A percentile compares a stretch with the other conserved stretches of the same genome.
Evolutionary conservation across 2,329 filamentous ascomycete genomes (phyloP).

Genomic region (Tolypocladium sp.): DNA sequence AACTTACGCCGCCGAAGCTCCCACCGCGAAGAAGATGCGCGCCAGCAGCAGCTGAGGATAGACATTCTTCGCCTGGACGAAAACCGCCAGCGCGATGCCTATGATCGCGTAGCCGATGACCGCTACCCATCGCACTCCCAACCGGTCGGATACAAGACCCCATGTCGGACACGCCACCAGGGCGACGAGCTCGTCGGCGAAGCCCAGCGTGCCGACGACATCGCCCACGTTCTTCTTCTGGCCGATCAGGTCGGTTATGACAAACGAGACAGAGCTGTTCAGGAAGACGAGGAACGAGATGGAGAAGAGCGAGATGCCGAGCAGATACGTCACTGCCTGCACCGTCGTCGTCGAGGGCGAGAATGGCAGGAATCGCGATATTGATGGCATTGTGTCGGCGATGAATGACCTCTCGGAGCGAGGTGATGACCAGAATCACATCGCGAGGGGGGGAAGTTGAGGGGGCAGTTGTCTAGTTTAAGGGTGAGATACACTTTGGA

Average conservation of each 20-base stretch:
- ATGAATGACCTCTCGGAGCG: conserved; percentile 2
- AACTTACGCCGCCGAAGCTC: conserved; percentile 74
- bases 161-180: conserved; percentile 72
- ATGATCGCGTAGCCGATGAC: conserved; percentile 78
- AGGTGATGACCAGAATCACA: conserved; percentile 5
- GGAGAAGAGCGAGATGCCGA: conserved; percentile 76
- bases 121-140: conserved; percentile 64
- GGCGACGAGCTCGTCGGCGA: conserved; percentile 75
- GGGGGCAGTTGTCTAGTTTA: background rate
- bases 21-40: conserved; percentile 78
- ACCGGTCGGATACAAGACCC: conserved; percentile 68
- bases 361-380: conserved; percentile 46
- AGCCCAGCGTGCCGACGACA: conserved; percentile 75
- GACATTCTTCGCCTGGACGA: conserved; percentile 79
- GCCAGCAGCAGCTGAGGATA: conserved; percentile 84
- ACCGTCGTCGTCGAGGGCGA: conserved; percentile 47
- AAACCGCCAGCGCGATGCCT: conserved; percentile 63
- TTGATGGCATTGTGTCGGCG: conserved; percentile 18
- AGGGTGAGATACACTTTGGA: background rate
- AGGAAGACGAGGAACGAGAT: conserved; percentile 87
- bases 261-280: conserved; percentile 76
- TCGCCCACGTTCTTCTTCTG: conserved; percentile 65
- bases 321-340: conserved; percentile 65
- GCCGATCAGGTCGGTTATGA: conserved; percentile 74
- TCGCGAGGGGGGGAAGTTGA: conserved; percentile 2